These are phyloP conservation scores for California macrophylla DNA, from an alignment of 441 rosid genomes.

Conservation along the genomic window DNA sequence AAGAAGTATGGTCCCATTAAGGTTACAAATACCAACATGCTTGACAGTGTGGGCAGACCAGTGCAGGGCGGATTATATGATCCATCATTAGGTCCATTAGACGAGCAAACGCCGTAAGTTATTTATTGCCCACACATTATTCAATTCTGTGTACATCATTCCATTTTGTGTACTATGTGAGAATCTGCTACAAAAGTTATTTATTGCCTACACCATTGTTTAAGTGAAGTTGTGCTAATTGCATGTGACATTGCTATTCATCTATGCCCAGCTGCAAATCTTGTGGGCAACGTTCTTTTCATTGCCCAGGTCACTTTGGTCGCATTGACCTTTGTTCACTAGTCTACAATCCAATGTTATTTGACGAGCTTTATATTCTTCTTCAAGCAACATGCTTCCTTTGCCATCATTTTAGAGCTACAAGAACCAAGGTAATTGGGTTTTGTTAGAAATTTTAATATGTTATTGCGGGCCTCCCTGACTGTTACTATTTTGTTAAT, in stretches of 20 bases:
- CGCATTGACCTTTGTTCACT: slow-evolving; percentile 69
- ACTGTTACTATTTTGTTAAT: not conserved
- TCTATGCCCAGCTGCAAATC: slow-evolving; percentile 58
- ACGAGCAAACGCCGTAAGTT: slow-evolving; percentile 17
- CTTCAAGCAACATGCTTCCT: slow-evolving; percentile 58
- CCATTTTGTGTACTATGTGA: not conserved
- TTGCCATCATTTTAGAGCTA: slow-evolving; percentile 52
- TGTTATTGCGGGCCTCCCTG: not conserved
- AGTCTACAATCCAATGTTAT: slow-evolving; percentile 73
- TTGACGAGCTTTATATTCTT: slow-evolving; percentile 47
- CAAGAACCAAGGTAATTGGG: slow-evolving; percentile 33
- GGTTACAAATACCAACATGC: slow-evolving; percentile 17
- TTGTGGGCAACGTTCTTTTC: slow-evolving; percentile 48
- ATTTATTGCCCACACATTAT: not conserved
- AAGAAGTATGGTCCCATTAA: slow-evolving; percentile 20
- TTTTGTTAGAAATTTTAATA: slow-evolving; percentile 7
- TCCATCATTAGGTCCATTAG: slow-evolving; percentile 21
- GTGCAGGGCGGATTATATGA: slow-evolving; percentile 23
- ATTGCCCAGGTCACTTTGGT: slow-evolving; percentile 94
- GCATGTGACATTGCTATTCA: not conserved
- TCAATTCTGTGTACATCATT: not conserved
- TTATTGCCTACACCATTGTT: not conserved
- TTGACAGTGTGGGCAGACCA: slow-evolving; percentile 21
- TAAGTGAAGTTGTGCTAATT: not conserved
- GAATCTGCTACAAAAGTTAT: not conserved